Conservation (phyloP, 176 grass and related monocot species). For the Phoenix dactylifera region DNA sequence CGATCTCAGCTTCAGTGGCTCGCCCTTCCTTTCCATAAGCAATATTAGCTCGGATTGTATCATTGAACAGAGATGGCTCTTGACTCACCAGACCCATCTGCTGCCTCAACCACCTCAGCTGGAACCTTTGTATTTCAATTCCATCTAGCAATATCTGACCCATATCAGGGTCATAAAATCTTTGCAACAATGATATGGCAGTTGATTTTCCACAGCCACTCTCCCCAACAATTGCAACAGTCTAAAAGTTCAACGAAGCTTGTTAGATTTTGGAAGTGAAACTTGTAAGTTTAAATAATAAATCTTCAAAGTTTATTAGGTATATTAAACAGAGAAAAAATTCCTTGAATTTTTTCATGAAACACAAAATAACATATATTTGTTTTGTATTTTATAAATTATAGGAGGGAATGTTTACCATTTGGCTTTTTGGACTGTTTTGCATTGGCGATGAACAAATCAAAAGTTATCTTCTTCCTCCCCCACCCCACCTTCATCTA, state of each 20-base stretch:
- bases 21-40: constrained; percentile 86
- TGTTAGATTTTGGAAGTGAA: constrained; percentile 7
- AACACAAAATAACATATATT: too few species aligned
- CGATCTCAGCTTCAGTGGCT: constrained; percentile 70
- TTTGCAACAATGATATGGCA: constrained; percentile 76
- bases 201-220: constrained; percentile 97
- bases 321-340: too few species aligned
- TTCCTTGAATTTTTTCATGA: too few species aligned
- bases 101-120: constrained; percentile 86
- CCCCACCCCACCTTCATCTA: too few species aligned
- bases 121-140: constrained; percentile 77
- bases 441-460: too few species aligned
- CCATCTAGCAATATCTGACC: constrained; percentile 84
- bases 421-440: too few species aligned
- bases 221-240: constrained; percentile 90
- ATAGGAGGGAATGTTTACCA: too few species aligned
- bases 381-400: too few species aligned
- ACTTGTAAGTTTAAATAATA: too few species aligned
- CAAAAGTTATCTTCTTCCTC: too few species aligned
- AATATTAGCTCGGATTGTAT: constrained; percentile 78
- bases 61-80: constrained; percentile 89
- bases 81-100: constrained; percentile 98
- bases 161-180: constrained; percentile 77
- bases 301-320: too few species aligned
- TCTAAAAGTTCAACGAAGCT: constrained; percentile 43